Evolutionary conservation across 2,329 filamentous ascomycete genomes (phyloP), one percentile per base, ranked within the genome.

Genomic region (Teratosphaeria destructans): DNA sequence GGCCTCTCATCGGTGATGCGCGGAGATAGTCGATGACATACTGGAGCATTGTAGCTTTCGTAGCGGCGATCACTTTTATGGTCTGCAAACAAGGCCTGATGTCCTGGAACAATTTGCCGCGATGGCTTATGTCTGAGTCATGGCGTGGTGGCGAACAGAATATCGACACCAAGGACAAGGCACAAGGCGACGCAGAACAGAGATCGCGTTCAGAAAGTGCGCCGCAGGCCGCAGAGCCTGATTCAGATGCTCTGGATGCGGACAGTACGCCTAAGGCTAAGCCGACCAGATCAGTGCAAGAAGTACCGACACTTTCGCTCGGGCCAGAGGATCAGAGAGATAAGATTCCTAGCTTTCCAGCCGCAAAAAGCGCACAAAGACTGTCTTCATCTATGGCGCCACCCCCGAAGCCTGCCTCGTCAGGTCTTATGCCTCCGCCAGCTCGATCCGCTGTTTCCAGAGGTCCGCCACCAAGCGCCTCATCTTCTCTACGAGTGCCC

Each of bases 361-460:
- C 77, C 2, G 61, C 74, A 37, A 77, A 79, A 64, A 79, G 76
- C 8, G 76, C 75, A 8, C 77, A 79, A 62, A 69, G 76, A 61
- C 73, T 76, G 14, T 75, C 74, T 56, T 49, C 43, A 49, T 65
- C 34, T n/a, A 74, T 74, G 71, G 70, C 70, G 8, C 74, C 75
- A 32, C 73, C 74, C 7, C 60, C 68, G 16, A 72, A 60, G 57
- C 69, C 69, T 14, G 19, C 34, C 27, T 43, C 57, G 39, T 59
- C 61, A 29, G 61, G 63, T 47, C 64, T 70, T 3, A 70, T 71
- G 68, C 64, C 70, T 35, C 68, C 71, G 34, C 69, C 69, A 19
- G 49, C 63, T 27, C 63, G 65, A 39, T 64, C 64, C 35, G 57
- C 60, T 14, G 37, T 52, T 43, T 59, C 47, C 49, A 55, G 49